Evolutionary conservation across 1,284 basidiomycete species (phyloP).

Genomic region (Leccinum pseudoinsigne): DNA sequence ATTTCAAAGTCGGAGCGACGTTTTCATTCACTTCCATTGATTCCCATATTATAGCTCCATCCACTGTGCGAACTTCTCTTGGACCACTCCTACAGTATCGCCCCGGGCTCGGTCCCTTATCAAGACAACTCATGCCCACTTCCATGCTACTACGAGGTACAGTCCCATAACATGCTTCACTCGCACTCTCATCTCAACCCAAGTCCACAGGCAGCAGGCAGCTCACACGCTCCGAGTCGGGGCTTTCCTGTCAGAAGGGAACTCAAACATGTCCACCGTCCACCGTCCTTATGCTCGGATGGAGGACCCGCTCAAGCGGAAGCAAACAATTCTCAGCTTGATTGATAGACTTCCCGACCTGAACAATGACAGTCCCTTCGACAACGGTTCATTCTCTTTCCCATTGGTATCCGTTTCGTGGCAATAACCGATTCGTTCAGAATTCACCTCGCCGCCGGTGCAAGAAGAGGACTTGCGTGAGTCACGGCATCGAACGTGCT

Average conservation of each 20-base stretch:
- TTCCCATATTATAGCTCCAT: slow-evolving; percentile 33
- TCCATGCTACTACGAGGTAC: slow-evolving; percentile 35
- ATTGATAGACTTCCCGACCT: no score
- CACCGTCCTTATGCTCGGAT: slow-evolving; percentile 28
- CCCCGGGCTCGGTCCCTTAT: slow-evolving; percentile 30
- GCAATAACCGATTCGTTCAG: no score
- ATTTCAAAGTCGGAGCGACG: slow-evolving; percentile 37
- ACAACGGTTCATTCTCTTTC: no score
- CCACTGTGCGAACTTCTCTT: slow-evolving; percentile 17
- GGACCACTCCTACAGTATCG: slow-evolving; percentile 20
- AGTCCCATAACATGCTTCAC: slow-evolving; percentile 27
- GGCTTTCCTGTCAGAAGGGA: slow-evolving; percentile 34
- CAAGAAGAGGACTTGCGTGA: no score
- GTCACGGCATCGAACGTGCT: no score
- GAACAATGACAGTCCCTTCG: no score
- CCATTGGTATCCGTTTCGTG: no score
- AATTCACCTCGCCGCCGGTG: no score
- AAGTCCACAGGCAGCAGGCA: slow-evolving; percentile 20
- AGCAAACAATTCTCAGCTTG: no score
- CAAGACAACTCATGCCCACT: slow-evolving; percentile 10
- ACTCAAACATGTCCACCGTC: slow-evolving; percentile 24
- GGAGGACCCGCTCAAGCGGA: no score
- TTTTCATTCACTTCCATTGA: slow-evolving; percentile 27
- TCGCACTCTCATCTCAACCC: slow-evolving; percentile 31
- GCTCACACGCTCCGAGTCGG: slow-evolving; percentile 22